Conservation (phyloP, 805 yeast genomes). For the Candida chilensis region DNA sequence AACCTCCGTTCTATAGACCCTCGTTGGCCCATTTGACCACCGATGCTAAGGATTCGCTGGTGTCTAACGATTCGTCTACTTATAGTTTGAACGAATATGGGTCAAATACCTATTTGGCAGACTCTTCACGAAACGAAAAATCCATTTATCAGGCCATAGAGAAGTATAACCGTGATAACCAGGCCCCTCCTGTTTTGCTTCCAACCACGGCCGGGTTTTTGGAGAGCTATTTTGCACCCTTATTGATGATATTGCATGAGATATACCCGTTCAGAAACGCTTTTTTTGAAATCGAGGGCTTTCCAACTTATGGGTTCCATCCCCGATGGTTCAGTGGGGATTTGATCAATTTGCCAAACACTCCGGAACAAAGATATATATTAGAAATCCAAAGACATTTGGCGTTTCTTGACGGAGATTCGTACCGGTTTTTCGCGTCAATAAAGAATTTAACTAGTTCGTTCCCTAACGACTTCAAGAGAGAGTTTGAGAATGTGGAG, state of each 20-base stretch:
- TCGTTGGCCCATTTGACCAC: no score
- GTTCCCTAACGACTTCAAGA: slow-evolving; percentile 10
- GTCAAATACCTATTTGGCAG: background rate
- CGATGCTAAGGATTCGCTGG: no score
- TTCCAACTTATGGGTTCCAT: slow-evolving; percentile 20
- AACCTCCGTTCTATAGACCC: no score
- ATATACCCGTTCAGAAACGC: slow-evolving; percentile 19
- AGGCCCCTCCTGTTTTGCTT: slow-evolving; percentile 19
- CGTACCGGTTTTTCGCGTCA: slow-evolving; percentile 28
- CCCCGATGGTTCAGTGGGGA: slow-evolving; percentile 30
- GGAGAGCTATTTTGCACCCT: slow-evolving; percentile 31
- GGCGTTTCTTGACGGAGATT: slow-evolving; percentile 22
- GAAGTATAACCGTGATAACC: slow-evolving; percentile 10
- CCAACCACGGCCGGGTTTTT: slow-evolving; percentile 18
- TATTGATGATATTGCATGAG: slow-evolving; percentile 27
- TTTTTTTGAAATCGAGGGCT: slow-evolving; percentile 15
- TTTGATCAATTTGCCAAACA: slow-evolving; percentile 2
- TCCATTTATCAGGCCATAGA: slow-evolving; percentile 15
- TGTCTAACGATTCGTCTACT: no score
- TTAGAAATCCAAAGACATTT: slow-evolving; percentile 27
- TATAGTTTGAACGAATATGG: slow-evolving; percentile 1
- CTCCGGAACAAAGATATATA: slow-evolving; percentile 12
- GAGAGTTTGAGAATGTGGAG: slow-evolving; percentile 13
- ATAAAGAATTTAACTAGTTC: slow-evolving; percentile 16
- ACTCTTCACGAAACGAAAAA: background rate